Percentiles rank a stretch among this genome's conserved stretches.
Conservation (phyloP, 2,329 filamentous ascomycete genomes). For the Fusarium siculi region DNA sequence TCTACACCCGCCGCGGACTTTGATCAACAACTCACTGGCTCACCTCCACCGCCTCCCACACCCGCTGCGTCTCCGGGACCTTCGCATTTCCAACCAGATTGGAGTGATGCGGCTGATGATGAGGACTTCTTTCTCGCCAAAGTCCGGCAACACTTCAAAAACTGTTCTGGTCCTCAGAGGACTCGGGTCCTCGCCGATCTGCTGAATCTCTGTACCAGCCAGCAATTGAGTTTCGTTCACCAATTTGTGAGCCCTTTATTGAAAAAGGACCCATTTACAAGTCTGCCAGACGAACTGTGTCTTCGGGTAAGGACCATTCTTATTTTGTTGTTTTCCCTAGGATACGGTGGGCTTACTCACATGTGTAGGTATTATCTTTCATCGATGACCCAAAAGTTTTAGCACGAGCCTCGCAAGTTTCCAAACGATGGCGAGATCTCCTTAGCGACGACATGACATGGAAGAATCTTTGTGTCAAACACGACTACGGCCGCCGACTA, state of each 20-base stretch:
- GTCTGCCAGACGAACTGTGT: constrained; percentile 91
- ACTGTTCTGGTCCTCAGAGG: constrained; percentile 78
- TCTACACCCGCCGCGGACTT: constrained; percentile 71
- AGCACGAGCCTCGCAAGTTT: constrained; percentile 95
- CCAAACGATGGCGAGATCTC: constrained; percentile 90
- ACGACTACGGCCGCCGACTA: constrained; percentile 78
- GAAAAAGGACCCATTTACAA: constrained; percentile 96
- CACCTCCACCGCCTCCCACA: constrained; percentile 72
- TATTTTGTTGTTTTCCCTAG: background rate
- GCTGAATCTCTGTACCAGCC: constrained; percentile 92
- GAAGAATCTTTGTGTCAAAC: constrained; percentile 97
- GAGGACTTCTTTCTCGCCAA: constrained; percentile 86
- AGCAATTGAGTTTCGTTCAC: constrained; percentile 94
- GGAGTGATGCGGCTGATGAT: constrained; percentile 80
- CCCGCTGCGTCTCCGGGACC: constrained; percentile 74
- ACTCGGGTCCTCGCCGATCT: constrained; percentile 87
- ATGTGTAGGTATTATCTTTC: constrained; percentile 85
- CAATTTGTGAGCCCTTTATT: constrained; percentile 93
- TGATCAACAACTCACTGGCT: constrained; percentile 69
- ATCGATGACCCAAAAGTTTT: constrained; percentile 97
- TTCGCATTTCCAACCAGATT: constrained; percentile 71
- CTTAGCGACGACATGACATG: constrained; percentile 97
- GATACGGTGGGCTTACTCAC: constrained; percentile 1
- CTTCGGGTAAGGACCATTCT: constrained; percentile 73
- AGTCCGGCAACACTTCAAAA: constrained; percentile 82